These are phyloP conservation scores for Trichophyton schoenleinii DNA, from an alignment of 2,329 filamentous ascomycete species.

Conservation along the genomic window DNA sequence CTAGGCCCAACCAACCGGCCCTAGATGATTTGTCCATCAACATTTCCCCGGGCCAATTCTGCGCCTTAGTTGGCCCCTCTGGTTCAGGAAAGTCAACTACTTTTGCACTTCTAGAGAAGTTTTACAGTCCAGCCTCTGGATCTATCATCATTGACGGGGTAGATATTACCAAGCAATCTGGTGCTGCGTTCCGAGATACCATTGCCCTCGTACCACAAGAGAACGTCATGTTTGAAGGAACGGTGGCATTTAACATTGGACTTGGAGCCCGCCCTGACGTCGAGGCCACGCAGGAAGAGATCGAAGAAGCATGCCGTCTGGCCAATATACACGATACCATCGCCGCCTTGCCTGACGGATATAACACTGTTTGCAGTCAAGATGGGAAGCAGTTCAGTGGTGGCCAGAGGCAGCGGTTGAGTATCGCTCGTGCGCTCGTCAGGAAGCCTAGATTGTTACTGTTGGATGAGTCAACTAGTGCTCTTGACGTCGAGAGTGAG, in stretches of 20 bases:
- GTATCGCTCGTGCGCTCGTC: slow-evolving; percentile 46
- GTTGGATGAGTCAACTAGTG: slow-evolving; percentile 51
- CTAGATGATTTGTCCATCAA: slow-evolving; percentile 45
- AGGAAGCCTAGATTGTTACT: slow-evolving; percentile 44
- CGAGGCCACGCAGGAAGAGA: slow-evolving; percentile 46
- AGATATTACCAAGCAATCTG: slow-evolving; percentile 32
- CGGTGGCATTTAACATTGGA: slow-evolving; percentile 36
- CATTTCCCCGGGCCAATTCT: slow-evolving; percentile 48
- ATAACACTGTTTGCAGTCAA: slow-evolving; percentile 48
- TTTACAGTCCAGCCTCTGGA: slow-evolving; percentile 42
- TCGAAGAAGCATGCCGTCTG: slow-evolving; percentile 53
- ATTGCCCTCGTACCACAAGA: slow-evolving; percentile 39
- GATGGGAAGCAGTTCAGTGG: slow-evolving; percentile 45
- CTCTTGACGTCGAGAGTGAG: slow-evolving; percentile 44
- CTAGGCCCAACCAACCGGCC: slow-evolving; percentile 46
- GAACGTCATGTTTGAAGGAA: slow-evolving; percentile 37
- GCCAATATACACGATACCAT: slow-evolving; percentile 62
- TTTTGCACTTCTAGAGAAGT: slow-evolving; percentile 43
- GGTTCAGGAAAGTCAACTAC: slow-evolving; percentile 58
- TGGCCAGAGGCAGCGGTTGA: slow-evolving; percentile 47
- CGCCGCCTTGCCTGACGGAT: slow-evolving; percentile 48
- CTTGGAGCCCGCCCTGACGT: slow-evolving; percentile 40
- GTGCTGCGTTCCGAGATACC: slow-evolving; percentile 31
- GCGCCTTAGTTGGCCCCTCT: slow-evolving; percentile 52
- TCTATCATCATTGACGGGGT: slow-evolving; percentile 41